These are phyloP conservation scores for Gloeopeniophorella convolvens DNA, from an alignment of 768 basidiomycete genomes.

Conservation along the genomic window DNA sequence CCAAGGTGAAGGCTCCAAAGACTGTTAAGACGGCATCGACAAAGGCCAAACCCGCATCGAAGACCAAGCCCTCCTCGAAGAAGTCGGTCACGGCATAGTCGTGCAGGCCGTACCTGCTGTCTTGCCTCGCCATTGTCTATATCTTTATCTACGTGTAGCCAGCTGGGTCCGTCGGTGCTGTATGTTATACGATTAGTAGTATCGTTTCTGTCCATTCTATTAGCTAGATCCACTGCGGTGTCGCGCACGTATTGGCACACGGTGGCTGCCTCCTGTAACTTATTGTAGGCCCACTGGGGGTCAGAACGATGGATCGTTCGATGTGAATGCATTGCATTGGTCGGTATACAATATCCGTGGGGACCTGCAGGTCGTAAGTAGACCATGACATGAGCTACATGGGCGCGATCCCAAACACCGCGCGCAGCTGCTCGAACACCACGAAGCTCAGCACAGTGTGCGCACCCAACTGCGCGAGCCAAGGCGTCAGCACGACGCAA, in stretches of 20 bases:
- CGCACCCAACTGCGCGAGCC: constrained; percentile 29
- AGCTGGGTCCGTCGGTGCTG: constrained; percentile 10
- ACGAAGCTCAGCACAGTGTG: constrained; percentile 33
- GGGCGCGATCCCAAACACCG: constrained; percentile 28
- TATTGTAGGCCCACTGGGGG: not conserved
- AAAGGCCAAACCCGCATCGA: constrained; percentile 17
- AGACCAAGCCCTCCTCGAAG: constrained; percentile 11
- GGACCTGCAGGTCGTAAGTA: too few relatives aligned
- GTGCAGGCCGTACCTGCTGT: not conserved
- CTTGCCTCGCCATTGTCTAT: constrained; percentile 5
- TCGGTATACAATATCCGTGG: too few relatives aligned
- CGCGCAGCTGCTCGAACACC: constrained; percentile 29
- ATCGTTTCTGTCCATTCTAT: not conserved
- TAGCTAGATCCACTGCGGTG: not conserved
- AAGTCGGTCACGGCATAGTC: constrained; percentile 12
- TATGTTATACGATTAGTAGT: constrained; percentile 23
- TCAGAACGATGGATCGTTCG: not conserved
- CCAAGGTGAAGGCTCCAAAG: constrained; percentile 12
- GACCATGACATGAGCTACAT: constrained; percentile 23
- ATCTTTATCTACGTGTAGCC: constrained; percentile 20
- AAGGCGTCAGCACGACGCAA: not conserved
- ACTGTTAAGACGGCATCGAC: constrained; percentile 6
- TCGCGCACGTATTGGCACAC: not conserved
- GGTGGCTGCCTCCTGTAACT: constrained; percentile 9
- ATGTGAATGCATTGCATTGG: not conserved